Percentiles rank a stretch among this genome's conserved stretches.
phyloP scores from a whole-genome alignment of 1,139 yeast genomes.

The Magnusiomyces tetraspermus region DNA sequence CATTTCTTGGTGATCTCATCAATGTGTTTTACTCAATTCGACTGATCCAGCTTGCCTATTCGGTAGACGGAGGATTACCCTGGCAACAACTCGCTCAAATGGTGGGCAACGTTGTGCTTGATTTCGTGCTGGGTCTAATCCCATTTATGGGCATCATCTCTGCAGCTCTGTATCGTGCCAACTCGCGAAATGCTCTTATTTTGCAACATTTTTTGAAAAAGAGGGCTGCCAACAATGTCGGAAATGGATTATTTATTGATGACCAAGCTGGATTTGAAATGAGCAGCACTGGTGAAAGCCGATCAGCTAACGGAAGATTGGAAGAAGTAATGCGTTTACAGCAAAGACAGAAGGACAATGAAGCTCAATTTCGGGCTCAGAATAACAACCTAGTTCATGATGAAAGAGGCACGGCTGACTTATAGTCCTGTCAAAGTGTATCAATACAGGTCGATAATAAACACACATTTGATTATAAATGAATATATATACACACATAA shows the following conservation, averaged over 20 bases:
- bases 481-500: no score
- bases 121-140: constrained; percentile 59
- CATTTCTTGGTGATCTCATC: constrained; percentile 50
- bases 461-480: no score
- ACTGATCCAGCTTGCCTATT: constrained; percentile 42
- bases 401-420: no score
- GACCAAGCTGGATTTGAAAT: background rate
- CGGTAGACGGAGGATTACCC: constrained; percentile 61
- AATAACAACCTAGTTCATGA: no score
- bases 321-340: no score
- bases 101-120: constrained; percentile 52
- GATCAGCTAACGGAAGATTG: no score
- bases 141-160: constrained; percentile 67
- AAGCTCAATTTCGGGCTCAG: no score
- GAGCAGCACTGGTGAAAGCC: no score
- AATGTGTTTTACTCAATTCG: constrained; percentile 43
- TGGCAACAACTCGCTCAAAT: constrained; percentile 40
- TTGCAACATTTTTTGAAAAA: constrained; percentile 35
- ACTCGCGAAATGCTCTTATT: constrained; percentile 59
- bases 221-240: constrained; percentile 9
- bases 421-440: no score
- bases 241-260: constrained; percentile 4
- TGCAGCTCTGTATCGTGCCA: constrained; percentile 62
- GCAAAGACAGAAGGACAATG: no score
- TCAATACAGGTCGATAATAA: no score